Evolutionary conservation across 2,329 filamentous ascomycete genomes (phyloP).

Genomic region (Curvularia hawaiiensis): DNA sequence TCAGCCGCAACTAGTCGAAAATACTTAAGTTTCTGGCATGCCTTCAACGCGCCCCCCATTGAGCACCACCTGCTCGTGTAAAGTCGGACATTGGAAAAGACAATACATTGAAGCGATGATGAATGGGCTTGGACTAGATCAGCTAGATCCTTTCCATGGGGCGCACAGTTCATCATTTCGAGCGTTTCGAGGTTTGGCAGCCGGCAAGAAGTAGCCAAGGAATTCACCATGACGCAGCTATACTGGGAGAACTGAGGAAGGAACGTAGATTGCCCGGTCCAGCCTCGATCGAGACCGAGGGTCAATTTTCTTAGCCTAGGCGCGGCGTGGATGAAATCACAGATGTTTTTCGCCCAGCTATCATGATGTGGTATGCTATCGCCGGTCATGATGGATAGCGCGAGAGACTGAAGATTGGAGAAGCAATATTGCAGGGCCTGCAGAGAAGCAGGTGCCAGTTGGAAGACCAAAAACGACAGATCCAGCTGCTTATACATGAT

Average conservation of each 20-base stretch:
- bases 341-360: conserved; percentile 31
- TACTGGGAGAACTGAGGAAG: conserved; percentile 17
- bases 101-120: conserved; percentile 17
- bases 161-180: conserved; percentile 23
- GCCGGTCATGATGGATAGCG: conserved; percentile 24
- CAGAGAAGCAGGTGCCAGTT: conserved; percentile 16
- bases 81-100: conserved; percentile 20
- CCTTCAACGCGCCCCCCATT: conserved; percentile 16
- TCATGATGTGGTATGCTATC: conserved; percentile 19
- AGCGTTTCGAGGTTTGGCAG: conserved; percentile 20
- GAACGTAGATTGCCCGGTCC: no score
- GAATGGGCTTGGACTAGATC: conserved; percentile 23
- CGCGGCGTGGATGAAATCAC: conserved; percentile 27
- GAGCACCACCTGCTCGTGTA: conserved; percentile 25
- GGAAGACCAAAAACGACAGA: conserved; percentile 23
- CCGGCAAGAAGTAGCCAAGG: conserved; percentile 19
- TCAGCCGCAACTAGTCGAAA: conserved; percentile 15
- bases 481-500: conserved; percentile 19
- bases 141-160: conserved; percentile 23
- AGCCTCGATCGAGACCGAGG: conserved; percentile 31
- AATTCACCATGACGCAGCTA: conserved; percentile 24
- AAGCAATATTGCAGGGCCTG: conserved; percentile 22
- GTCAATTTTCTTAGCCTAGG: conserved; percentile 24
- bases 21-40: conserved; percentile 3
- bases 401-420: conserved; percentile 21